phyloP scores from a whole-genome alignment of 2,329 filamentous ascomycete species.

The Fragosphaeria purpurea region DNA sequence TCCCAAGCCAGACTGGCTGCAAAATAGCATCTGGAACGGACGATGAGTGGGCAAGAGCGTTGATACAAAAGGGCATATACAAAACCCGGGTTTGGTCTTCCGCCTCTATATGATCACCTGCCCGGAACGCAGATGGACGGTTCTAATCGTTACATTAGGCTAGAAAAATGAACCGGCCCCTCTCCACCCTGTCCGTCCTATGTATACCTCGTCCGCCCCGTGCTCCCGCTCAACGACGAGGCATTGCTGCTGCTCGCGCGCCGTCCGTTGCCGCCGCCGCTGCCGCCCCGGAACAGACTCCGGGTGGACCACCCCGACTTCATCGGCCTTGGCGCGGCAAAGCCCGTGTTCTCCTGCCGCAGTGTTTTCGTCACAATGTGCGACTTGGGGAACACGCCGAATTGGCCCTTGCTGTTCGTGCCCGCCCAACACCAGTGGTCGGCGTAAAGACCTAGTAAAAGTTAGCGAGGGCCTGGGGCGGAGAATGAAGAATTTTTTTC shows the following conservation, averaged over 20 bases:
- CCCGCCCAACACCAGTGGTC: slow-evolving; percentile 28
- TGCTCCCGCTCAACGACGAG: slow-evolving; percentile 11
- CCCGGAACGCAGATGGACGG: too few species aligned
- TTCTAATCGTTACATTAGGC: not conserved
- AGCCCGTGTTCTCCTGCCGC: slow-evolving; percentile 8
- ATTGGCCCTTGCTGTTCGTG: slow-evolving; percentile 23
- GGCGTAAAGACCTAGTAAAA: slow-evolving; percentile 16
- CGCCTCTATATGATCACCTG: too few species aligned
- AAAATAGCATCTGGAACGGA: too few species aligned
- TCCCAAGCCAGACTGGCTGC: too few species aligned
- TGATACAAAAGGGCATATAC: too few species aligned
- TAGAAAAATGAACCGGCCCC: not conserved
- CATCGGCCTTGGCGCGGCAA: slow-evolving; percentile 4
- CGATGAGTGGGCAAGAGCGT: too few species aligned
- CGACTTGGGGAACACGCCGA: slow-evolving; percentile 23
- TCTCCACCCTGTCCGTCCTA: not conserved
- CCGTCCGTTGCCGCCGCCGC: not conserved
- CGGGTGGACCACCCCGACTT: slow-evolving; percentile 9
- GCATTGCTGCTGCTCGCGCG: slow-evolving; percentile 10
- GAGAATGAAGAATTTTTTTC: too few species aligned
- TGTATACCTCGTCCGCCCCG: slow-evolving; percentile 5
- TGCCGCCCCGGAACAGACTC: slow-evolving; percentile 8
- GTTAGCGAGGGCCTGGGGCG: not conserved
- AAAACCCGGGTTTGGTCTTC: too few species aligned
- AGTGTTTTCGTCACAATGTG: slow-evolving; percentile 12